Evolutionary conservation across 306 rosid species (phyloP), one percentile per base, ranked within the genome.

Genomic region (Citrullus mucosospermus): DNA sequence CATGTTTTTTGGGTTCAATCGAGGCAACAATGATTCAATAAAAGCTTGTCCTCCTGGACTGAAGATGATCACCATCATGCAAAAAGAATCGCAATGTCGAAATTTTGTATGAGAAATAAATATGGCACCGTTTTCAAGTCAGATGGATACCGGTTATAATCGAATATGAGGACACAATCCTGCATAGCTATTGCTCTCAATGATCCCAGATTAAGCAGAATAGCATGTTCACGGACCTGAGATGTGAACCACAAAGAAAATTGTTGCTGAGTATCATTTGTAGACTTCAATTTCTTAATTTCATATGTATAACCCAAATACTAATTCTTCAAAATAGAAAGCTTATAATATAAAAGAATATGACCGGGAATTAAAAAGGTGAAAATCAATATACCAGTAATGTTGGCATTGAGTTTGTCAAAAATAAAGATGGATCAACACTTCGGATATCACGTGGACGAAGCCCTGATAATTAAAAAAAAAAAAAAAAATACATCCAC

Each of bases 371-470:
- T 53, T 54, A 8, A 38, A 30, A 44, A n/a, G 22, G 56, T 68
- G 72, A 32, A 18, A 59, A 67, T 75, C 79, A 78, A 3, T 17
- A 72, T 89, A 96, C 99, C 97, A 96, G 86, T 84, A 96, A 91
- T 77, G 97, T 82, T 76, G 99, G 98, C 89, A 91, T 83, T 60
- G 98, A 85, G 83, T 92, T 96, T 34, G 99, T 96, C 84, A 96
- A 83, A 89, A 92, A 96, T 85, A 96, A 81, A 18, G 96, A 96
- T 12, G 99, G 99, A 80, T 96, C 99, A 82, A 96, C 93, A 90
- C 98, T 96, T 80, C 98, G 88, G 68, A 96, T 82, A 83, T 96
- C 99, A 80, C 99, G 93, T 2, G 98, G 99, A 78, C 98, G 98
- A 80, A 96, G 98, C 69, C 99, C 99, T 96, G 90, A 78, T 32